Percentiles rank a stretch among this genome's conserved stretches.
Conservation (phyloP, 345 rosid genomes). For the Gossypium sturtianum region DNA sequence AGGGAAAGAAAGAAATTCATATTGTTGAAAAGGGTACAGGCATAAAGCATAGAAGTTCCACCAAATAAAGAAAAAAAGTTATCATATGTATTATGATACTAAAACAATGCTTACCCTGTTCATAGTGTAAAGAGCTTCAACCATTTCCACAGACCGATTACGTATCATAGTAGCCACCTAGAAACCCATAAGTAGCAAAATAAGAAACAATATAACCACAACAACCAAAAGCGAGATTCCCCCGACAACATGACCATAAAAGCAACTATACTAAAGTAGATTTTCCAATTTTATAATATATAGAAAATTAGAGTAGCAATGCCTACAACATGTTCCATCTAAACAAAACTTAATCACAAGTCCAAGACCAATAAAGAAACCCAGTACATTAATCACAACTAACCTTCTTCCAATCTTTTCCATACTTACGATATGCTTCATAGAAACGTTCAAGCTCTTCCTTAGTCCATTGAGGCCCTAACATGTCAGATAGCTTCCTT, state of each 20-base stretch:
- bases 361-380: background rate
- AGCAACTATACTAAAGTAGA: background rate
- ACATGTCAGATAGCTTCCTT: slow-evolving; percentile 69
- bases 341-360: background rate
- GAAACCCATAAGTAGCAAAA: slow-evolving; percentile 22
- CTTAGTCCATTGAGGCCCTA: slow-evolving; percentile 84
- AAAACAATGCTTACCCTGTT: slow-evolving; percentile 45
- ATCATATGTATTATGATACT: background rate
- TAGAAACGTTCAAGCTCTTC: slow-evolving; percentile 74
- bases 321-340: background rate
- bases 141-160: slow-evolving; percentile 66
- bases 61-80: background rate
- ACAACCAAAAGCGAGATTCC: slow-evolving; percentile 11
- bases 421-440: slow-evolving; percentile 66
- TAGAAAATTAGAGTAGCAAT: background rate
- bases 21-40: background rate
- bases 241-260: slow-evolving; percentile 10
- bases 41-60: background rate
- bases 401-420: slow-evolving; percentile 83
- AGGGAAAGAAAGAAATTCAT: background rate
- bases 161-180: slow-evolving; percentile 56
- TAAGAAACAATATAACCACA: background rate
- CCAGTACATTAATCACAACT: slow-evolving; percentile 10
- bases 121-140: slow-evolving; percentile 71
- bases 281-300: background rate